Conservation (phyloP, 192 early-diverging fungal genomes). For the Helicostylum pulchrum region DNA sequence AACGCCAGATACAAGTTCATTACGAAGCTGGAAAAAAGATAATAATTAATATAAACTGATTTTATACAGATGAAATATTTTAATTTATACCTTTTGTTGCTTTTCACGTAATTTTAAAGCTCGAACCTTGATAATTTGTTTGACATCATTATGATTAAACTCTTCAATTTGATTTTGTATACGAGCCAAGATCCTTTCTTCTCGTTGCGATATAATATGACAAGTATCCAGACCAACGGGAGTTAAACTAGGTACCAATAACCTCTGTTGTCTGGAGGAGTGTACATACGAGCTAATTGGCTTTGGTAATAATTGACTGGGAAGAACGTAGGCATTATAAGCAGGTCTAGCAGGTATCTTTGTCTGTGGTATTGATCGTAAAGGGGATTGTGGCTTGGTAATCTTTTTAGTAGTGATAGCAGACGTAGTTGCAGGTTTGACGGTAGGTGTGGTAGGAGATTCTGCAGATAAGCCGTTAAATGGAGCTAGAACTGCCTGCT, state of each 20-base stretch:
- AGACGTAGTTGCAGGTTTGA: slow-evolving; percentile 29
- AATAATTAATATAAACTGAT: background rate
- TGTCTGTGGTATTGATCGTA: slow-evolving; percentile 19
- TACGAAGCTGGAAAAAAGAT: slow-evolving; percentile 58
- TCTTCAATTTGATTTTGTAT: slow-evolving; percentile 78
- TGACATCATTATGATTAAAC: slow-evolving; percentile 50
- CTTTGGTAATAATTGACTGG: slow-evolving; percentile 58
- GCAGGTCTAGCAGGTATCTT: slow-evolving; percentile 32
- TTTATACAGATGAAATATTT: background rate
- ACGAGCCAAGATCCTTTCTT: slow-evolving; percentile 65
- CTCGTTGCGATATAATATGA: slow-evolving; percentile 73
- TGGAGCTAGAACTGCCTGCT: slow-evolving; percentile 63
- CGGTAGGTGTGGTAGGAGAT: slow-evolving; percentile 2
- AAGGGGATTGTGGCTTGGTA: background rate
- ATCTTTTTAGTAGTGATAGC: background rate
- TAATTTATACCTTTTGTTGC: slow-evolving; percentile 58
- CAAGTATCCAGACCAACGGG: slow-evolving; percentile 80
- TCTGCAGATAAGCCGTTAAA: background rate
- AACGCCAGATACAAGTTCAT: slow-evolving; percentile 72
- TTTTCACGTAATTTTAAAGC: slow-evolving; percentile 72
- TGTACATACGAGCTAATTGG: slow-evolving; percentile 45
- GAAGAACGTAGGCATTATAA: slow-evolving; percentile 54
- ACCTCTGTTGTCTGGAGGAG: slow-evolving; percentile 58
- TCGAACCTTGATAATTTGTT: slow-evolving; percentile 86
- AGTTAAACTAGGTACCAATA: slow-evolving; percentile 70